phyloP scores from a whole-genome alignment of 75 land plant species.

The Pseudotsuga menziesii region DNA sequence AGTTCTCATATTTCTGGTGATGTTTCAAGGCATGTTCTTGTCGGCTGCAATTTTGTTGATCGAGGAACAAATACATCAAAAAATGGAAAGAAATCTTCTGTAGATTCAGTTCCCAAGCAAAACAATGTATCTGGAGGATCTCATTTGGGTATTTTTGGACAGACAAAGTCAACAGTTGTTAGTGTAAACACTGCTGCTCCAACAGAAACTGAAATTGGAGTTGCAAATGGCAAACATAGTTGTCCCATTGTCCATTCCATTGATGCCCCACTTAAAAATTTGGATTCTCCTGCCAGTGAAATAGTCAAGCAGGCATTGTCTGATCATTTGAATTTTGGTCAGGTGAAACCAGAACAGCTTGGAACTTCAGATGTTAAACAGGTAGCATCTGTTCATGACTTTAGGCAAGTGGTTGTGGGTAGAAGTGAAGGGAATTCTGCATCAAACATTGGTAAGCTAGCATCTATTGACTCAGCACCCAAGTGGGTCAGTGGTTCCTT shows the following conservation, averaged over 20 bases:
- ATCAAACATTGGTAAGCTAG: neutral
- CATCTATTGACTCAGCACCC: neutral
- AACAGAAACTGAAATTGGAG: neutral
- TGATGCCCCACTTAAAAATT: no score
- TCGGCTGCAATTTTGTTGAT: neutral
- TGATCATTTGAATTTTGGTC: neutral
- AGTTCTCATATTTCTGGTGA: neutral
- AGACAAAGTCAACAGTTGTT: neutral
- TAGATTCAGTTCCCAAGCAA: neutral
- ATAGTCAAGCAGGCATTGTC: slow-evolving; percentile 1
- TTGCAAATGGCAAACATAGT: neutral
- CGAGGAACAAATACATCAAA: neutral
- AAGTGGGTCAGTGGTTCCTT: neutral
- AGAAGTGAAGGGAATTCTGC: neutral
- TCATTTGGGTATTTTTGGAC: neutral
- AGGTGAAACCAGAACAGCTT: neutral
- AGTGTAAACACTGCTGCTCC: neutral
- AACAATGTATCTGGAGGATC: neutral
- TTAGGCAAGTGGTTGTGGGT: neutral
- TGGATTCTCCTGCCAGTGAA: neutral
- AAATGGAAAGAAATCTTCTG: neutral
- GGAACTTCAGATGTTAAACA: neutral
- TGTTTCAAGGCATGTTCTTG: slow-evolving; percentile 1
- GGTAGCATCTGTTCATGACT: neutral
- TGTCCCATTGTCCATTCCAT: no score